Percentiles rank a stretch among this genome's conserved stretches.
Conservation (phyloP, 371 early-diverging fungal species). For the Rhizopus sp. region DNA sequence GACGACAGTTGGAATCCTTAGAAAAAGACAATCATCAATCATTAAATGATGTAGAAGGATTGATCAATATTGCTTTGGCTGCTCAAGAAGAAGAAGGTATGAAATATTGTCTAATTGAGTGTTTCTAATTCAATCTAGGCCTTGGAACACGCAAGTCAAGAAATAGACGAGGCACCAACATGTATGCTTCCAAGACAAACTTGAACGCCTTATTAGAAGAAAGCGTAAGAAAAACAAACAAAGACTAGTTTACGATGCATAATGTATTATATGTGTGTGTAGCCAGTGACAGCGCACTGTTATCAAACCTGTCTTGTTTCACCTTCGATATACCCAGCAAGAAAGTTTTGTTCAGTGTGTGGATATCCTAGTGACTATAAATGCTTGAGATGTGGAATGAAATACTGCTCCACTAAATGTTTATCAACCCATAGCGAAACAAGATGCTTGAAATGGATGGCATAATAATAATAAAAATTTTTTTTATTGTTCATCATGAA, state of each 20-base stretch:
- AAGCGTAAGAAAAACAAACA: conserved; percentile 39
- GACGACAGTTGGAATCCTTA: conserved; percentile 62
- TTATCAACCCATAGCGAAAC: conserved; percentile 63
- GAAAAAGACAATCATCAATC: conserved; percentile 68
- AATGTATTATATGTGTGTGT: conserved; percentile 24
- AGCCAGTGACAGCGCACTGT: conserved; percentile 35
- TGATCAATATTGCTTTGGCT: conserved; percentile 54
- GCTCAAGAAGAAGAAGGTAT: conserved; percentile 45
- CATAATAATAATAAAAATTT: conserved; percentile 3
- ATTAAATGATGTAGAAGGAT: conserved; percentile 58
- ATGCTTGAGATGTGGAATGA: conserved; percentile 68
- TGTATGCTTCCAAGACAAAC: conserved; percentile 53
- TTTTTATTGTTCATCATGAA: conserved; percentile 31
- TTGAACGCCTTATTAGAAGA: conserved; percentile 57
- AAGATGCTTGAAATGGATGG: conserved; percentile 45
- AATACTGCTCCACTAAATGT: conserved; percentile 63
- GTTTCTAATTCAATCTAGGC: conserved; percentile 5
- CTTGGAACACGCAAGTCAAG: conserved; percentile 28
- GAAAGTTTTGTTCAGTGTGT: conserved; percentile 71
- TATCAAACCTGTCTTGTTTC: conserved; percentile 58
- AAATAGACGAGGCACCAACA: conserved; percentile 27
- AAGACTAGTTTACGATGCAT: not conserved
- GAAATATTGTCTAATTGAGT: not conserved
- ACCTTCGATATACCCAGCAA: conserved; percentile 60
- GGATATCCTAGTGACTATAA: conserved; percentile 62